Conservation (phyloP, 31 red algal genomes). For the Odonthalia washingtoniensis region DNA sequence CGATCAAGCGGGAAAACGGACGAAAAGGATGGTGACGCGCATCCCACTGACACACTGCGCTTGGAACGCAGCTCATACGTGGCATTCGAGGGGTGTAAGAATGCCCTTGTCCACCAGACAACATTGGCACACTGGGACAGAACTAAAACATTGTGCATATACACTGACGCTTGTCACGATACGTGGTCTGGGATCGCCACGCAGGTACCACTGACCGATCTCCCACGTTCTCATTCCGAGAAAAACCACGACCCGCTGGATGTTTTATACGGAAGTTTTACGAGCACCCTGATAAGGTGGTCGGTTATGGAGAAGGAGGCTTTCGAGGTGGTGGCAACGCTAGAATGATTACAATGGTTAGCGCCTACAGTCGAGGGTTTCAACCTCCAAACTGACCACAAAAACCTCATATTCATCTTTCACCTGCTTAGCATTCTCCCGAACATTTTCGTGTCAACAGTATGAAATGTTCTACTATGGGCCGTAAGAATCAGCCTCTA, state of each 20-base stretch:
- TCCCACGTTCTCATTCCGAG: neutral
- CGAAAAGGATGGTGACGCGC: neutral
- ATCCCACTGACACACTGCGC: slow-evolving; percentile 34
- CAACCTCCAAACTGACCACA: neutral
- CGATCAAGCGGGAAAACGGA: neutral
- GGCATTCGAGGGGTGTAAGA: slow-evolving; percentile 19
- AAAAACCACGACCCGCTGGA: neutral
- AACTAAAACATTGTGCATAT: neutral
- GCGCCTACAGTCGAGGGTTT: neutral
- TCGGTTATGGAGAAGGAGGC: neutral
- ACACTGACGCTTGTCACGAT: slow-evolving; percentile 26
- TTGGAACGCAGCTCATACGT: neutral
- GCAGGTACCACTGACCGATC: neutral
- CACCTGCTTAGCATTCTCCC: neutral
- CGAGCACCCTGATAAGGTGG: neutral
- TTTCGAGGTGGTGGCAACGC: neutral
- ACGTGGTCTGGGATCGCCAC: slow-evolving; percentile 41
- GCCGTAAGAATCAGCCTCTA: neutral
- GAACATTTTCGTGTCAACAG: neutral
- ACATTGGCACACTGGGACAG: slow-evolving; percentile 19
- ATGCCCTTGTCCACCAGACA: neutral
- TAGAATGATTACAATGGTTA: neutral
- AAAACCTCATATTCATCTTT: neutral
- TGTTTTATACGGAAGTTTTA: neutral
- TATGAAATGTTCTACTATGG: neutral